Base-by-base conservation (phyloP, 768 basidiomycete genomes). In the Termitomyces sp. region DNA sequence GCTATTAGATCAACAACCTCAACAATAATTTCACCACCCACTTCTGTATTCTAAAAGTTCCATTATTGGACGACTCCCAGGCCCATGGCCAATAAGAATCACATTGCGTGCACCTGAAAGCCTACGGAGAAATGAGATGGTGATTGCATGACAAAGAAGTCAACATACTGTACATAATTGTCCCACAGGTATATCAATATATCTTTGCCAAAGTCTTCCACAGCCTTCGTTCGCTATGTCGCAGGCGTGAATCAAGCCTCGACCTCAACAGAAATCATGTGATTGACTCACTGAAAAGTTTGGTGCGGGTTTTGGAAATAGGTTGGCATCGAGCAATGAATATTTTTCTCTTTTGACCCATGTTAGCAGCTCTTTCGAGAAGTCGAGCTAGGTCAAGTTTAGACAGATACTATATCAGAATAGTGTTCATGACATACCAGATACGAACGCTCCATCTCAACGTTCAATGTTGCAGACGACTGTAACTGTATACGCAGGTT, bases 121-220 rank as follows among this genome's bases (percentile, higher is more conserved):
- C 56, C 92, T 94, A 61, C 6, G 44, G 11, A 55, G 17, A 32
- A 15, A 44, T 56, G 58, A 35, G 53, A 35, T n/a, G 28, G 21
- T 54, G n/a, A 46, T 50, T 45, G 0, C 58, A 41, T 17, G 40
- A 42, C 19, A 8, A 47, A 21, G 21, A 46, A 5, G 32, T n/a
- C 56, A 44, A 45, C 89, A 56, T 62, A 97, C 95, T 89, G 84
- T 58, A 98, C 77, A 64, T 94, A 95, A 64, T 98, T 96, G 68
- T 98, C 96, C 97, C 97, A 99, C 11, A 98, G 69, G 66, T 98
- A 96, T 3, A 78, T 77, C 55, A 96, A 66, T 22, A 95, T 71
- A 28, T 88, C 82, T 46, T 68, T 76, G 8, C 76, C 77, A 41
- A 76, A 74, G 43, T 78, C 75, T 45, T 76, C 77, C 51, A 68